phyloP scores from a whole-genome alignment of 306 rosid genomes.

The Rosa persica region DNA sequence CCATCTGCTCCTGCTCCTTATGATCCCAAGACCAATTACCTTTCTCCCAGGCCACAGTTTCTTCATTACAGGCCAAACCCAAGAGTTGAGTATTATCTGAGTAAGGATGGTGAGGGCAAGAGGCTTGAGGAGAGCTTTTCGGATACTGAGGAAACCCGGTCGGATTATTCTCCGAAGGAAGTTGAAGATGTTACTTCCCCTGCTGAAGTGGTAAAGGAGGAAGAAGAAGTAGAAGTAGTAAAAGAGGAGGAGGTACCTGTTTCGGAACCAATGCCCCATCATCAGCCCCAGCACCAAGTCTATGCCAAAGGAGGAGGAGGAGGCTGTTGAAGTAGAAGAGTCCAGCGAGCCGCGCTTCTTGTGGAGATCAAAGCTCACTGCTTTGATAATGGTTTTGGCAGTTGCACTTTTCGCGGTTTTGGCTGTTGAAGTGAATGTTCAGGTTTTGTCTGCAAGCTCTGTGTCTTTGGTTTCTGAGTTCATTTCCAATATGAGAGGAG shows the following conservation, averaged over 20 bases:
- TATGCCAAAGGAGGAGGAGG: constrained; percentile 33
- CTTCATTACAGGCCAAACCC: constrained; percentile 75
- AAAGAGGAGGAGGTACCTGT: constrained; percentile 4
- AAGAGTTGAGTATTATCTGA: constrained; percentile 39
- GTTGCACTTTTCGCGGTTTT: constrained; percentile 41
- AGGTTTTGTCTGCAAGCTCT: constrained; percentile 32
- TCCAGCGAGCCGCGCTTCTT: constrained; percentile 31
- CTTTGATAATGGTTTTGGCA: constrained; percentile 47
- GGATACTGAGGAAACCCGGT: constrained; percentile 54
- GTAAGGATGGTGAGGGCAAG: constrained; percentile 32
- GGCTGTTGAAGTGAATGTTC: constrained; percentile 19
- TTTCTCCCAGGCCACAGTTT: constrained; percentile 86
- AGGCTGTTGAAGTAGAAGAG: constrained; percentile 32
- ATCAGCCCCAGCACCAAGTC: neutral
- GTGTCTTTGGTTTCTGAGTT: constrained; percentile 36
- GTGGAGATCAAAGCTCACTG: constrained; percentile 37
- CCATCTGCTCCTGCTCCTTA: constrained; percentile 63
- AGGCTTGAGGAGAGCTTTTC: constrained; percentile 55
- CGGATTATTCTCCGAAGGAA: constrained; percentile 54
- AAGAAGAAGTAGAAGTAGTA: constrained; percentile 2
- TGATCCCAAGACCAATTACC: constrained; percentile 78
- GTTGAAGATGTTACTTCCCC: constrained; percentile 51
- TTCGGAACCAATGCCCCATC: constrained; percentile 34
- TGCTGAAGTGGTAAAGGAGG: constrained; percentile 35
- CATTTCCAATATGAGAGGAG: constrained; percentile 40